phyloP scores from a whole-genome alignment of 73 alveolate species.

The Symbiodinium pilosum region DNA sequence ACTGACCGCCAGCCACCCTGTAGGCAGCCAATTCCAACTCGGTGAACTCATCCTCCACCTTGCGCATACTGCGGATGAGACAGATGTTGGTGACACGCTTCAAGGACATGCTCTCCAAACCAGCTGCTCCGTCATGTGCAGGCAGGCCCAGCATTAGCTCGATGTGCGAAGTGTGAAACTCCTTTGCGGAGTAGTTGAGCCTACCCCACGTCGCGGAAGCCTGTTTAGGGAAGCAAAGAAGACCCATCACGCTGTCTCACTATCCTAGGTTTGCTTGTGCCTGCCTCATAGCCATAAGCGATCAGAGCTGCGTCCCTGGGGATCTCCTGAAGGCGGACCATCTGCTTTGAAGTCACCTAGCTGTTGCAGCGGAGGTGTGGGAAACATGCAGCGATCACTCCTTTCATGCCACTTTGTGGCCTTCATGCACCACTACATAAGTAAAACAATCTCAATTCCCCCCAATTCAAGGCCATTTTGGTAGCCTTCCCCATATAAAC shows the following conservation, averaged over 20 bases:
- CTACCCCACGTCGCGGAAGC: background rate
- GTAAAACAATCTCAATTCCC: too few species aligned
- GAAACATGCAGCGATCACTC: too few species aligned
- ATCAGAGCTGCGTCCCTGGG: background rate
- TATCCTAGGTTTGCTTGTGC: too few species aligned
- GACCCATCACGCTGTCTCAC: too few species aligned
- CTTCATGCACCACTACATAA: too few species aligned
- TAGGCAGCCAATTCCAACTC: background rate
- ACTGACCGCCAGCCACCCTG: background rate
- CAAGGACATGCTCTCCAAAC: background rate
- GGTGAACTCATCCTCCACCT: background rate
- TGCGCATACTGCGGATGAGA: background rate
- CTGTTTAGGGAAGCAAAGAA: background rate
- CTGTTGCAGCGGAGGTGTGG: too few species aligned
- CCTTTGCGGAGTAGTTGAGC: background rate
- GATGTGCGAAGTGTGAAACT: background rate
- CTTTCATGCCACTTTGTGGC: too few species aligned
- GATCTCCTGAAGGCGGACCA: background rate
- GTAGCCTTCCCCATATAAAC: too few species aligned
- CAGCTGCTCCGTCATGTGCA: background rate
- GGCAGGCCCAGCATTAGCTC: background rate
- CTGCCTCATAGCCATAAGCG: background rate
- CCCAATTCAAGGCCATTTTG: too few species aligned
- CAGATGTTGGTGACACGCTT: background rate
- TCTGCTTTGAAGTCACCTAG: background rate